Percentiles rank a stretch among this genome's conserved stretches.
phyloP scores from a whole-genome alignment of 495 filamentous ascomycete genomes.

The Lasiosphaeris hirsuta region DNA sequence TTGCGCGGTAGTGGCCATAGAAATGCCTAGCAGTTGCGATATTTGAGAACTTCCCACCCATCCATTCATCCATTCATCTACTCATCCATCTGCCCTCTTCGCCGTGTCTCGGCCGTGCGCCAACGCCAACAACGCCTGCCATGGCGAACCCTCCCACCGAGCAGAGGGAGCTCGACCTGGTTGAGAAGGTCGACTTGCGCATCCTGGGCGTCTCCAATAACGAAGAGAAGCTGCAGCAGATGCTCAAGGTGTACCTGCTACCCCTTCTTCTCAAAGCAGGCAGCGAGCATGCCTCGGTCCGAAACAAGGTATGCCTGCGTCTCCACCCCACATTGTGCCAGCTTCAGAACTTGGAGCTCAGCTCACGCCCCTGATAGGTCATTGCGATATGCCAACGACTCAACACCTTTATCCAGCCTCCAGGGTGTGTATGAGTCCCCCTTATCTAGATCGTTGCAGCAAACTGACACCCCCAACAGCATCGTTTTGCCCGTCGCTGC shows the following conservation, averaged over 20 bases:
- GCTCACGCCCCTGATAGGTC: conserved; percentile 39
- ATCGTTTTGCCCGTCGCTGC: conserved; percentile 80
- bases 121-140: not conserved
- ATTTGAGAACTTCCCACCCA: not conserved
- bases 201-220: conserved; percentile 77
- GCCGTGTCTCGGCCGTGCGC: too few relatives aligned
- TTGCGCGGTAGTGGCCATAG: not conserved
- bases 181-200: conserved; percentile 86
- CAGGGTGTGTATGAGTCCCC: conserved; percentile 30
- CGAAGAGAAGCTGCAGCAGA: conserved; percentile 73
- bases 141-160: conserved; percentile 46
- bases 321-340: not conserved
- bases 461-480: conserved; percentile 28
- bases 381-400: conserved; percentile 67
- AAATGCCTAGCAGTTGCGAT: not conserved
- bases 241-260: conserved; percentile 75
- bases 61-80: not conserved
- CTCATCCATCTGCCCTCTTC: not conserved
- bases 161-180: conserved; percentile 74
- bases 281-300: conserved; percentile 74
- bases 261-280: conserved; percentile 80
- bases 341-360: not conserved
- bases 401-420: conserved; percentile 42
- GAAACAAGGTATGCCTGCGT: conserved; percentile 63
- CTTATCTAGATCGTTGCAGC: not conserved